These are phyloP conservation scores for Chalciporus piperatus DNA, from an alignment of 768 basidiomycete species.

Conservation along the genomic window DNA sequence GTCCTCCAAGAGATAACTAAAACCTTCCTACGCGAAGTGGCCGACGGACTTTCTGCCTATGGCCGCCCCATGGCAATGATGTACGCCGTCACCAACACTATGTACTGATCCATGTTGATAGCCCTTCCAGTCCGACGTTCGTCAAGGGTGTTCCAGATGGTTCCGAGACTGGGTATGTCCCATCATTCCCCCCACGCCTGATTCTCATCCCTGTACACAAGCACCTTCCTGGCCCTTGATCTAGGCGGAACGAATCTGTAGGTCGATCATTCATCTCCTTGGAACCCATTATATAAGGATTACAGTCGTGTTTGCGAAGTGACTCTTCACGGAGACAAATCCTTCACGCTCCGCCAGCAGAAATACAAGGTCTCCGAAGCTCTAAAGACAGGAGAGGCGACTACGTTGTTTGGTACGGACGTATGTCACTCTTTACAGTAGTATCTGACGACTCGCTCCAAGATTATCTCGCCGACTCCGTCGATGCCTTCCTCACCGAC, in stretches of 20 bases:
- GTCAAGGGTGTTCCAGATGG: conserved; percentile 96
- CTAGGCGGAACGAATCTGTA: conserved; percentile 97
- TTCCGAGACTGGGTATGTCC: conserved; percentile 81
- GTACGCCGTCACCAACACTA: conserved; percentile 36
- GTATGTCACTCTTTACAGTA: background rate
- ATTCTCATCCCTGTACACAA: conserved; percentile 31
- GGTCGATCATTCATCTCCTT: conserved; percentile 27
- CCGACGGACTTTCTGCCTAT: conserved; percentile 68
- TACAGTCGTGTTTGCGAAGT: conserved; percentile 93
- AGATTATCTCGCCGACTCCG: conserved; percentile 98
- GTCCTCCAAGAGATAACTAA: conserved; percentile 66
- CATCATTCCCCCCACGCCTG: background rate
- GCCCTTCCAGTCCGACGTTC: conserved; percentile 72
- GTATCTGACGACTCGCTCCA: conserved; percentile 13
- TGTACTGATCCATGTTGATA: background rate
- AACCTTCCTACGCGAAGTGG: conserved; percentile 80
- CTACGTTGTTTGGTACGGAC: conserved; percentile 73
- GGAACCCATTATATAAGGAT: background rate
- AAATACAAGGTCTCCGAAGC: conserved; percentile 95
- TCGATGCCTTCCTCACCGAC: conserved; percentile 87
- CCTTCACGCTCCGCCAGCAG: conserved; percentile 88
- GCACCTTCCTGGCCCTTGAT: conserved; percentile 94
- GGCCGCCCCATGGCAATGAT: conserved; percentile 92
- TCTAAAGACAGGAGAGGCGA: conserved; percentile 90
- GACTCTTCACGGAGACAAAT: conserved; percentile 82